Conservation (phyloP, 73 alveolate species). For the Paramecium tetraurelia region DNA sequence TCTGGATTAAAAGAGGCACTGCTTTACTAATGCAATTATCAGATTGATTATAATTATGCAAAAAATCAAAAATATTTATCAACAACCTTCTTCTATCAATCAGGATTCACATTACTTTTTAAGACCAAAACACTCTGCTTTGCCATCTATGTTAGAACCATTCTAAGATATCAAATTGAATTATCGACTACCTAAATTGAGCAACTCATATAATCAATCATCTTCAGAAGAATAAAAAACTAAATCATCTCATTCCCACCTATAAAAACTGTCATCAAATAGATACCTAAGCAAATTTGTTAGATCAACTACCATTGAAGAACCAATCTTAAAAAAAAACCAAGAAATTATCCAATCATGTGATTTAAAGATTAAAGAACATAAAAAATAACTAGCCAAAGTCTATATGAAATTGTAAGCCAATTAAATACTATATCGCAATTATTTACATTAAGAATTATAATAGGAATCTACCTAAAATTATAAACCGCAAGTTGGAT, state of each 20-base stretch:
- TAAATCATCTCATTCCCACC: background rate
- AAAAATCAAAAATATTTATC: background rate
- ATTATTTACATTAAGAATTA: background rate
- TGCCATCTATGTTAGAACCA: background rate
- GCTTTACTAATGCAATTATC: slow-evolving; percentile 90
- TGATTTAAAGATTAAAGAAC: background rate
- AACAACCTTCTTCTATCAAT: background rate
- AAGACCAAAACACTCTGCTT: background rate
- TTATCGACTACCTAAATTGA: background rate
- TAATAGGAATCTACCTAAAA: background rate
- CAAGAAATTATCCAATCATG: background rate
- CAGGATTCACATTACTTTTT: background rate
- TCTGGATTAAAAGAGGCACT: slow-evolving; percentile 97
- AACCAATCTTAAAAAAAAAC: background rate
- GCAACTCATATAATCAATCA: background rate
- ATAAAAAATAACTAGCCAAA: background rate
- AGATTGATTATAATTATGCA: slow-evolving; percentile 49
- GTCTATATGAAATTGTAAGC: background rate
- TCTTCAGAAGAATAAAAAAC: background rate
- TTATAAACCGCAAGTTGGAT: background rate
- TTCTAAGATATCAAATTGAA: background rate
- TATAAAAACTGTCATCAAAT: background rate
- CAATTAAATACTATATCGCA: background rate
- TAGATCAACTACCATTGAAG: background rate
- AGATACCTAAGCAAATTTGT: background rate